Percentiles rank a stretch among this genome's conserved stretches.
Conservation (phyloP, 306 rosid species). For the Rosa chinensis region DNA sequence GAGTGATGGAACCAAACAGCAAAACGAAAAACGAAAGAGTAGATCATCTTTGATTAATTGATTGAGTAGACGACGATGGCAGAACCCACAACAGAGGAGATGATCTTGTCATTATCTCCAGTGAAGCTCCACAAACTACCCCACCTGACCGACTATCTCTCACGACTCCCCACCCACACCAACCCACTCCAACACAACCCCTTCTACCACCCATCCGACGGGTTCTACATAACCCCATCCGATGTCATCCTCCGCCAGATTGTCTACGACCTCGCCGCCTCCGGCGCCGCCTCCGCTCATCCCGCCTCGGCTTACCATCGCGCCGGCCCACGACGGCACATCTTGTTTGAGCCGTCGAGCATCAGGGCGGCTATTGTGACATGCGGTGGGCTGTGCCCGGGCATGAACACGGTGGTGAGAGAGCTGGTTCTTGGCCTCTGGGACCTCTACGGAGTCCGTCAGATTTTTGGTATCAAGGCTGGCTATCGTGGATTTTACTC, state of each 20-base stretch:
- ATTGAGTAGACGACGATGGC: neutral
- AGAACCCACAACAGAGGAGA: neutral
- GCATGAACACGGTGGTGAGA: slow-evolving; percentile 76
- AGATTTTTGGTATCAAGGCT: slow-evolving; percentile 59
- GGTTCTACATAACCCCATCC: slow-evolving; percentile 39
- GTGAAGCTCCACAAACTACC: slow-evolving; percentile 29
- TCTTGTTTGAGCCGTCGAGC: slow-evolving; percentile 31
- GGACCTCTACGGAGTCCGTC: slow-evolving; percentile 73
- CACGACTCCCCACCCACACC: slow-evolving; percentile 22
- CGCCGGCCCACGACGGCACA: slow-evolving; percentile 45
- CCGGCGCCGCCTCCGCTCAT: neutral
- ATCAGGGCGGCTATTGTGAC: slow-evolving; percentile 63
- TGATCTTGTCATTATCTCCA: slow-evolving; percentile 6
- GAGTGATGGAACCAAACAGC: neutral
- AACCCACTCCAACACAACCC: slow-evolving; percentile 42
- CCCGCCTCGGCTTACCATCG: slow-evolving; percentile 34
- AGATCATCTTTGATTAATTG: neutral
- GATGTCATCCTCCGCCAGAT: slow-evolving; percentile 49
- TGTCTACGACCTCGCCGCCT: slow-evolving; percentile 34
- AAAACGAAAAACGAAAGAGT: neutral
- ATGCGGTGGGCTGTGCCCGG: slow-evolving; percentile 75
- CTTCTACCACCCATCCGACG: slow-evolving; percentile 37
- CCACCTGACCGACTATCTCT: slow-evolving; percentile 31
- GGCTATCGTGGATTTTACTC: slow-evolving; percentile 83
- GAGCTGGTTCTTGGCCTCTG: slow-evolving; percentile 70